Percentiles rank a stretch among this genome's conserved stretches.
phyloP scores from a whole-genome alignment of 2,329 filamentous ascomycete genomes.

The Helotiales sp. region DNA sequence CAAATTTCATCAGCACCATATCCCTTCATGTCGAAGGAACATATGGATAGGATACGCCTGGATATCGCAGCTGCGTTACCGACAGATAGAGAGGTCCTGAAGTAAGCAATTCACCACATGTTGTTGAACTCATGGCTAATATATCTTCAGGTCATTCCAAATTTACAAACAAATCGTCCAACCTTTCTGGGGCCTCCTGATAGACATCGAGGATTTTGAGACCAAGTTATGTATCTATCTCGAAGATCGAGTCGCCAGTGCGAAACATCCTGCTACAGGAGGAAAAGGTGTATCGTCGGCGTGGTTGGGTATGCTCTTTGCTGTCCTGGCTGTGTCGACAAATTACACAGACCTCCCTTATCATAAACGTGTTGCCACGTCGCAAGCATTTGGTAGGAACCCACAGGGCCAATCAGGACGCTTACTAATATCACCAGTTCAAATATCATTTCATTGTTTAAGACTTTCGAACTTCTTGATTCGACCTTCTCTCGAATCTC shows the following conservation, averaged over 20 bases:
- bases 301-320: slow-evolving; percentile 66
- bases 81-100: slow-evolving; percentile 66
- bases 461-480: slow-evolving; percentile 63
- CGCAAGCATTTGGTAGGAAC: slow-evolving; percentile 48
- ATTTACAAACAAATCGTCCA: slow-evolving; percentile 68
- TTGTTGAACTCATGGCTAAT: background rate
- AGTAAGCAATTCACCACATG: slow-evolving; percentile 45
- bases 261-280: slow-evolving; percentile 32
- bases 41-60: slow-evolving; percentile 58
- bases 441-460: slow-evolving; percentile 60
- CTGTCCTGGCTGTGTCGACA: slow-evolving; percentile 63
- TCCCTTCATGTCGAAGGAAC: slow-evolving; percentile 64
- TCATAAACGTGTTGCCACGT: slow-evolving; percentile 36
- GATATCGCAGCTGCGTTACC: slow-evolving; percentile 64
- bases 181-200: slow-evolving; percentile 67
- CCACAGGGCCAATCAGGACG: too few species aligned
- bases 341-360: slow-evolving; percentile 67
- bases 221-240: slow-evolving; percentile 64
- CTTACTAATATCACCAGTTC: slow-evolving; percentile 23
- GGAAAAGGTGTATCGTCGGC: slow-evolving; percentile 53
- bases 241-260: slow-evolving; percentile 56
- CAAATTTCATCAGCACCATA: slow-evolving; percentile 64
- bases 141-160: slow-evolving; percentile 53
- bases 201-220: slow-evolving; percentile 66
- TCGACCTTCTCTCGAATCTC: slow-evolving; percentile 63